A percentile compares a stretch with the other conserved stretches of the same genome.
These are phyloP conservation scores for Trichoderma sp. DNA, from an alignment of 2,329 filamentous ascomycete species.

Conservation along the genomic window DNA sequence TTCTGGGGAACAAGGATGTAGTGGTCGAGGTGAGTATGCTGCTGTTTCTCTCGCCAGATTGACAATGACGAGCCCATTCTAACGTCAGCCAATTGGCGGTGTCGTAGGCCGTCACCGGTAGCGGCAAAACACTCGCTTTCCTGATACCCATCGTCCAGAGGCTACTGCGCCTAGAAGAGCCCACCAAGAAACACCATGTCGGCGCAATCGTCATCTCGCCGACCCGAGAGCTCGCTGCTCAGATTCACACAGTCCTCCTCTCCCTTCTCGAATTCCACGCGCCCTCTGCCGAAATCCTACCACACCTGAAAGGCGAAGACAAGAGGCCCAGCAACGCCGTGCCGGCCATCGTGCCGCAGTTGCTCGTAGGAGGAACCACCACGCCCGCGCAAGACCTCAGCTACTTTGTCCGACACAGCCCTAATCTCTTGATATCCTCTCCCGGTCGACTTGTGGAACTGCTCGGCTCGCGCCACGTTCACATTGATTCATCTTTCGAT, in stretches of 20 bases:
- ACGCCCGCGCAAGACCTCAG: conserved; percentile 86
- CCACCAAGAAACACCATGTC: conserved; percentile 86
- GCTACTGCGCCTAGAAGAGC: conserved; percentile 75
- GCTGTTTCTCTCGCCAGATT: not conserved
- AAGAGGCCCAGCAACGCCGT: conserved; percentile 53
- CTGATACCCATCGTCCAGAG: conserved; percentile 82
- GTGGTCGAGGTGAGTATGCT: conserved; percentile 69
- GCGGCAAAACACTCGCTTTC: conserved; percentile 87
- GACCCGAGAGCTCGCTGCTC: conserved; percentile 83
- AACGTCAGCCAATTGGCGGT: not conserved
- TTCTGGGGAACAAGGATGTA: conserved; percentile 87
- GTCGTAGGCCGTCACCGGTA: conserved; percentile 76
- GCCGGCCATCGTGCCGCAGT: conserved; percentile 74
- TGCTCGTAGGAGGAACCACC: conserved; percentile 78
- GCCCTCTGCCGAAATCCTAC: conserved; percentile 69
- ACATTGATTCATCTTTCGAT: conserved; percentile 88
- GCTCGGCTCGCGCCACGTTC: conserved; percentile 81
- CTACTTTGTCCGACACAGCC: conserved; percentile 78
- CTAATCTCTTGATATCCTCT: conserved; percentile 88
- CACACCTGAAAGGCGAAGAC: conserved; percentile 56
- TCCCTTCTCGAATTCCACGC: conserved; percentile 81
- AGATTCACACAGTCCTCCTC: conserved; percentile 81
- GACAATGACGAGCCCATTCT: too few relatives aligned
- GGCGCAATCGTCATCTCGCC: conserved; percentile 90
- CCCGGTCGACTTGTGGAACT: conserved; percentile 89